Base-by-base conservation (phyloP, 495 filamentous ascomycete genomes). In the Penicillium canariense region DNA sequence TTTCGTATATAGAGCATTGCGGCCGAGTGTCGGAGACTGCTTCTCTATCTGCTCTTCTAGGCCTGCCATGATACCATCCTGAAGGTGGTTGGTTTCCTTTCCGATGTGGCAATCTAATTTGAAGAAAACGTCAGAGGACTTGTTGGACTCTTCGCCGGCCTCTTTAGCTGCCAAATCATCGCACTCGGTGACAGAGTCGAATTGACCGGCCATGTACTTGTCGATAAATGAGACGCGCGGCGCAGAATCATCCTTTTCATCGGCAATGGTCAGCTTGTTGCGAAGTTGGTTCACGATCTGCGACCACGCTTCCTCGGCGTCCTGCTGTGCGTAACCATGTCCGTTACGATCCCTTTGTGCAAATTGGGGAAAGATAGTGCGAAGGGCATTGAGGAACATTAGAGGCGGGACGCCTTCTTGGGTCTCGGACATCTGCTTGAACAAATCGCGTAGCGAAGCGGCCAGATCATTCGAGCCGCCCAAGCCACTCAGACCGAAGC, bases 241-340 rank as follows among this genome's bases (percentile, higher is more conserved):
- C 5, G 72, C 59, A 2, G 72, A 66, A 17, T 75, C 71, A 8
- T 67, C 65, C 9, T 74, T 75, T 3, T 74, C 78, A 3, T 81
- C 80, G 52, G 81, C 82, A 50, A 88, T 73, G 66, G 86, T 87
- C 50, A 97, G 72, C 67, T 89, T 95, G 57, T 87, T 81, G 28
- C 87, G 85, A 40, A 98, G 75, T 66, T 93, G 88, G n/a, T 84
- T 83, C 5, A 98, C 68, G 47, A 98, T 96, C 66, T 97, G 93
- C 18, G 95, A 95, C 89, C 93, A 98, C 15, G 91, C 96, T 68
- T 98, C 94, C 66, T 98, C 94, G 1, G 94, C 94, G 76, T 98
- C 94, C 72, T 98, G 94, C 65, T 98, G 94, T 7, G 93, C 90
- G 66, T 84, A 97, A 3, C 90, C 91, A 40, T 85, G 79, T 0